These are phyloP conservation scores for Sanguinoderma infundibulare DNA, from an alignment of 1,284 basidiomycete species.

Conservation along the genomic window DNA sequence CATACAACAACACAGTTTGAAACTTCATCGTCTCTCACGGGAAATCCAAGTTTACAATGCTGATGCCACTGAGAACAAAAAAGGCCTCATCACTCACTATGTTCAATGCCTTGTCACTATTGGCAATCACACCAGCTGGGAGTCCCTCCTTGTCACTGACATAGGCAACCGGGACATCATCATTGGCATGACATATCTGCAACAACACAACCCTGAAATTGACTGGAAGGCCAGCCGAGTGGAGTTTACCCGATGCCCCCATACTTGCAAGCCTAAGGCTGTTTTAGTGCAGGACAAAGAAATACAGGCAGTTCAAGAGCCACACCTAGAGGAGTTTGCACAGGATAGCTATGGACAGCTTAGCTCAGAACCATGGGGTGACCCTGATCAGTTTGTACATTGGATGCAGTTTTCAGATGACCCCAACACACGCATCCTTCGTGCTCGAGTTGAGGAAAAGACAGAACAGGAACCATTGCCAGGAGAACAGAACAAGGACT, in stretches of 20 bases:
- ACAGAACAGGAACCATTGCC: conserved; percentile 4
- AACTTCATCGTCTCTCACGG: too few species aligned
- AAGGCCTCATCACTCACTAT: conserved; percentile 20
- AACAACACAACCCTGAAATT: conserved; percentile 4
- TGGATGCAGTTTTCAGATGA: not conserved
- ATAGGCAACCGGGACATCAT: conserved; percentile 4
- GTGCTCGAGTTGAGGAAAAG: not conserved
- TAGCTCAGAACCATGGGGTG: not conserved
- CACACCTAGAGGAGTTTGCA: not conserved
- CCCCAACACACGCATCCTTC: not conserved
- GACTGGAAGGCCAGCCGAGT: conserved; percentile 1
- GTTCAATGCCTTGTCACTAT: conserved; percentile 8
- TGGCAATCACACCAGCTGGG: not conserved
- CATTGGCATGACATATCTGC: too few species aligned
- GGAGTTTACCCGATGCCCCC: conserved; percentile 11
- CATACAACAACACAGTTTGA: too few species aligned
- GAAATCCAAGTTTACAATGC: too few species aligned
- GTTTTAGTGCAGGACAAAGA: too few species aligned
- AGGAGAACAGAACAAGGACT: not conserved
- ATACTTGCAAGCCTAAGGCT: conserved; percentile 4
- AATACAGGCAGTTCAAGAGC: not conserved
- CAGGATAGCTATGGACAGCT: not conserved
- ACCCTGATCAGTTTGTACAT: not conserved
- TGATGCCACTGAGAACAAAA: too few species aligned
- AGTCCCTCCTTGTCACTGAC: not conserved